Conservation (phyloP, 257 asterid species). For the Solanum phureja region DNA sequence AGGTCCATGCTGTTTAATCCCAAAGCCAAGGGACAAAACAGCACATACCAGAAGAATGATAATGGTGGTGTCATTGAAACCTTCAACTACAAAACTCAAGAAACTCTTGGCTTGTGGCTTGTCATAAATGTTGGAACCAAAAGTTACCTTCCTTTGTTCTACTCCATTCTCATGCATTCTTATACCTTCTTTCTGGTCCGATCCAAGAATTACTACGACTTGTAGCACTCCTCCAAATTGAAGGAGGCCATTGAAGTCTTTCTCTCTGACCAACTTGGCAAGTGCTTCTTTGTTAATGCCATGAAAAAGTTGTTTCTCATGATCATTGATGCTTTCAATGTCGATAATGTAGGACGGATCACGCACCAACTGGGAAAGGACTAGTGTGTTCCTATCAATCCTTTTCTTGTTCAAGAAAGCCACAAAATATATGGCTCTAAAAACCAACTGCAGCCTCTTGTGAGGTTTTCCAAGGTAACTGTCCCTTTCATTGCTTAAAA, state of each 20-base stretch:
- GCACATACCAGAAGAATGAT: slow-evolving; percentile 1
- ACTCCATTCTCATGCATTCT: background rate
- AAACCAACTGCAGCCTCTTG: background rate
- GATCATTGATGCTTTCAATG: background rate
- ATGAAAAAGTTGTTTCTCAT: background rate
- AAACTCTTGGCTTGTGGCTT: background rate
- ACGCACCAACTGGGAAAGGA: background rate
- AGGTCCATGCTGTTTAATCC: slow-evolving; percentile 4
- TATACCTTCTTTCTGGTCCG: background rate
- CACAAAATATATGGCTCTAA: slow-evolving; percentile 2
- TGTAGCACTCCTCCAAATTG: background rate
- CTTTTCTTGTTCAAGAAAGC: background rate
- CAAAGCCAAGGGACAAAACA: slow-evolving; percentile 2
- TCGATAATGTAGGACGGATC: background rate
- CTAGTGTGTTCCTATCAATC: background rate
- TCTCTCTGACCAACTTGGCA: slow-evolving; percentile 3
- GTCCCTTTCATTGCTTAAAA: background rate
- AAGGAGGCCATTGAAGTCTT: background rate
- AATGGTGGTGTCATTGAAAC: slow-evolving; percentile 6
- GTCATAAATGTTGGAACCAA: slow-evolving; percentile 2
- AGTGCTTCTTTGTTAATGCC: slow-evolving; percentile 3
- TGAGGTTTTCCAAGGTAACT: background rate
- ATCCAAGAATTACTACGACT: background rate
- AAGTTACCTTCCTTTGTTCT: background rate
- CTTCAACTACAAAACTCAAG: slow-evolving; percentile 1